Evolutionary conservation across 2,329 filamentous ascomycete genomes (phyloP).

Genomic region (Trichoderma hamatum): DNA sequence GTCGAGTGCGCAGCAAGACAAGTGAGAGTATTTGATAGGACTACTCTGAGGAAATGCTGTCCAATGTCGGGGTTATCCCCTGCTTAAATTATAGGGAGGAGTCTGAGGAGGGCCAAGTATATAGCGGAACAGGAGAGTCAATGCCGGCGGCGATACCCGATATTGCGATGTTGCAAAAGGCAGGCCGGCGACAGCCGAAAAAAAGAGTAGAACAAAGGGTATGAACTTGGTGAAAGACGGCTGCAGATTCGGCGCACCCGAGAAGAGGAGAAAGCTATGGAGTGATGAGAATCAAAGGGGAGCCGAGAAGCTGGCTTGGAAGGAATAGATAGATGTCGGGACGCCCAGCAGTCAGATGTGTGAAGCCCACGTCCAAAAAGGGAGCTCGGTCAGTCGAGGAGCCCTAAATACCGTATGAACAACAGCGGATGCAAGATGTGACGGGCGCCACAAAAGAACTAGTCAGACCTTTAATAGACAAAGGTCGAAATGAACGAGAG

Average conservation of each 20-base stretch:
- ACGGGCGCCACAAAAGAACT: constrained; percentile 5
- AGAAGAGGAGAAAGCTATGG: background rate
- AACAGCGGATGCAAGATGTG: constrained; percentile 4
- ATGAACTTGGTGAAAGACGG: background rate
- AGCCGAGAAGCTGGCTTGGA: background rate
- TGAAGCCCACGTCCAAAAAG: constrained; percentile 23
- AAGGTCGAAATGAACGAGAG: background rate
- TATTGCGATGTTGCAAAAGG: constrained; percentile 12
- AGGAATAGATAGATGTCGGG: background rate
- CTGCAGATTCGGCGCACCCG: constrained; percentile 9
- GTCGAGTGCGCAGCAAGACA: background rate
- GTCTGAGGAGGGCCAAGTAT: constrained; percentile 3
- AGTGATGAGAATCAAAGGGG: background rate
- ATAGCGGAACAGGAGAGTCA: constrained; percentile 17
- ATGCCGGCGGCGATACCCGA: constrained; percentile 26
- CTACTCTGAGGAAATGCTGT: background rate
- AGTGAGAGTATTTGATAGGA: background rate
- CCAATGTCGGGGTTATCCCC: constrained; percentile 12
- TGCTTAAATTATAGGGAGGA: constrained; percentile 19
- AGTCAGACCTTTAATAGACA: background rate
- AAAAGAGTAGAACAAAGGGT: background rate
- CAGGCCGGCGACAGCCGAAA: constrained; percentile 23
- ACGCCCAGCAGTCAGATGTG: constrained; percentile 3
- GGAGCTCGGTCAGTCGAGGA: constrained; percentile 23
- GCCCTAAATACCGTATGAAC: background rate